Percentiles rank a stretch among this genome's conserved stretches.
phyloP scores from a whole-genome alignment of 345 rosid species.

The Aquilaria sinensis region DNA sequence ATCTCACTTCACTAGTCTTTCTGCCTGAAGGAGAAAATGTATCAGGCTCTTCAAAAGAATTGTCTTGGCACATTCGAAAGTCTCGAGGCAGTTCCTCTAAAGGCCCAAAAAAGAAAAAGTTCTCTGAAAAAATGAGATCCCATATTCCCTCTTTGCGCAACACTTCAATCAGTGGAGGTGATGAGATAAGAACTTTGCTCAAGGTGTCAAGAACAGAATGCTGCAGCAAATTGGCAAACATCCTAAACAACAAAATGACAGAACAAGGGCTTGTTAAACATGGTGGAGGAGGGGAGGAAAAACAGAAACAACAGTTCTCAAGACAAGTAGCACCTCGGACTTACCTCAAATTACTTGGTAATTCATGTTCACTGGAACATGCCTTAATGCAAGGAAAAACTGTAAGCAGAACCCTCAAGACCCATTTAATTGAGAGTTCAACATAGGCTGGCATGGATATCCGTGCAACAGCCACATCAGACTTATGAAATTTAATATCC shows the following conservation, averaged over 20 bases:
- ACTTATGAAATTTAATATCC: conserved; percentile 26
- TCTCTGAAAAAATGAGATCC: conserved; percentile 74
- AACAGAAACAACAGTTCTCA: neutral
- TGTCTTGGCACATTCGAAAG: conserved; percentile 14
- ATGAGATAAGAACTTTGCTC: conserved; percentile 48
- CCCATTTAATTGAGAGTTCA: conserved; percentile 73
- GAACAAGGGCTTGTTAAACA: neutral
- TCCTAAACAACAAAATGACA: conserved; percentile 25
- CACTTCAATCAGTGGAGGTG: conserved; percentile 39
- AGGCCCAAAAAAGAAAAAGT: conserved; percentile 48
- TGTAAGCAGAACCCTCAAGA: conserved; percentile 46
- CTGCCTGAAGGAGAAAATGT: conserved; percentile 16
- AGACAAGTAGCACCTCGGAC: conserved; percentile 4
- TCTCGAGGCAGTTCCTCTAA: conserved; percentile 34
- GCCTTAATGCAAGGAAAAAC: conserved; percentile 66
- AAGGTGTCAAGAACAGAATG: conserved; percentile 44
- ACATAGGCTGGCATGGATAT: conserved; percentile 29
- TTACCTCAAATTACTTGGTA: conserved; percentile 56
- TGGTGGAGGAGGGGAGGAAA: conserved; percentile 1
- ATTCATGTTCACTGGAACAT: conserved; percentile 47
- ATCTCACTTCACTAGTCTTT: conserved; percentile 14
- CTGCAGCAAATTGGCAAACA: conserved; percentile 44
- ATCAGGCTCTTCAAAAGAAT: conserved; percentile 20
- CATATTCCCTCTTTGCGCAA: conserved; percentile 61
- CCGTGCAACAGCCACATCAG: conserved; percentile 26